Evolutionary conservation across 2,329 filamentous ascomycete species (phyloP), one percentile per base, ranked within the genome.

Genomic region (Phyllosticta citribraziliensis): DNA sequence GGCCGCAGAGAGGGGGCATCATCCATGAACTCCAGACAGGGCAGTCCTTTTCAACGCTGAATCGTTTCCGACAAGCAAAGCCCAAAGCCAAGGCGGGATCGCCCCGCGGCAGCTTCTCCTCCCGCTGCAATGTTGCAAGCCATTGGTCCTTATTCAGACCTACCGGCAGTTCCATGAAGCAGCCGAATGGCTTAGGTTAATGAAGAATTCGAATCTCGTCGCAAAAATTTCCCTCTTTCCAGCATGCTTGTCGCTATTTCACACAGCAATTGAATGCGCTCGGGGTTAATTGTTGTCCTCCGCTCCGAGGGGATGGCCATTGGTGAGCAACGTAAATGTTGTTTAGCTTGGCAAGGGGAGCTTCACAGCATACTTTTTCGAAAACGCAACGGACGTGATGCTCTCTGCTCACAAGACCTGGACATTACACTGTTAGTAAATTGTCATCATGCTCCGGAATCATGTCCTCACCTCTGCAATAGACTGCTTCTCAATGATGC

Each of bases 401-500:
- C 12, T n/a, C 12, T n/a, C 17, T 5, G 6, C 33, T 60, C 35
- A 60, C 58, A 60, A 35, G 22, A 56, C 58, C 58, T 60, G 27
- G 51, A 14, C 9, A 56, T 24, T 35, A 19, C 20, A 2, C n/a
- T 17, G 33, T 60, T 25, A 56, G 53, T 14, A 6, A 17, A 5
- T 14, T 8, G 17, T 5, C 12, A 24, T 33, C 8, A 30, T 22
- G 22, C 3, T n/a, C 12, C 4, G 33, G 22, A 50, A 55, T 12
- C 6, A 25, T 24, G 2, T 22, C 52, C 57, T 63, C 60, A 76
- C 74, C 66, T 76, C 70, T 22, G 70, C 68, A 65, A 80, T 78
- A 56, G 70, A 75, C 68, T 79, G 76, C 72, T 84, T 82, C 72
- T 88, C 84, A 72, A 99, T 97, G 58, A 88, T 83, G 64, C 89